phyloP scores from a whole-genome alignment of 2,329 filamentous ascomycete genomes.

The Aureobasidium zeae region DNA sequence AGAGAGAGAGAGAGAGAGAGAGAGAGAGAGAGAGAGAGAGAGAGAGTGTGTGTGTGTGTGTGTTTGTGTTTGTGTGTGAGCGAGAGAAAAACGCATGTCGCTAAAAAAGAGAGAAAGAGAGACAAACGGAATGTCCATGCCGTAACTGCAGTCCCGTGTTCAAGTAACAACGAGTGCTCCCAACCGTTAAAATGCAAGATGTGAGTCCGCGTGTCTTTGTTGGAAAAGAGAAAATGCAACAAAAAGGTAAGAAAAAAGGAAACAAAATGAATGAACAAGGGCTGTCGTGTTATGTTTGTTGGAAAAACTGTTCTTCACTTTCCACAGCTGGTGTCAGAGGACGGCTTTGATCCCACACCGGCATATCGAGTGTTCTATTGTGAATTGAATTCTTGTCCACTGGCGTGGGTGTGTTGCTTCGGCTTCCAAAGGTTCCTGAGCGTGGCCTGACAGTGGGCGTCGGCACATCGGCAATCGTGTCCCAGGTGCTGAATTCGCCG shows the following conservation, averaged over 20 bases:
- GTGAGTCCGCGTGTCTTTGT: conserved; percentile 9
- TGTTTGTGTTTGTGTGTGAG: no score
- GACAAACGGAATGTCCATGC: no score
- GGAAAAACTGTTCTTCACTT: not conserved
- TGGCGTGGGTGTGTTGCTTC: conserved; percentile 18
- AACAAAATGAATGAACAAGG: conserved; percentile 16
- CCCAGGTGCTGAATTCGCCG: conserved; percentile 24
- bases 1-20: no score
- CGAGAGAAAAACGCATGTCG: no score
- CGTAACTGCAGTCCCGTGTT: no score
- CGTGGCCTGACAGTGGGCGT: conserved; percentile 28
- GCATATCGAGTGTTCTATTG: conserved; percentile 4
- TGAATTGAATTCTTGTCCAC: conserved; percentile 8
- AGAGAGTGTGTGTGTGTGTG: no score
- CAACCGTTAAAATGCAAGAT: no score
- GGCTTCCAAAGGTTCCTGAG: conserved; percentile 24
- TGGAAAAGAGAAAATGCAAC: not conserved
- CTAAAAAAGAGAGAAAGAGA: no score
- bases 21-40: no score
- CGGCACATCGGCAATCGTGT: conserved; percentile 28
- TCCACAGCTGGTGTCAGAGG: conserved; percentile 9
- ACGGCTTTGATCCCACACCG: not conserved
- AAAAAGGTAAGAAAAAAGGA: no score
- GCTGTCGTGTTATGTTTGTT: no score
- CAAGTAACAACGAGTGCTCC: no score